Evolutionary conservation across 495 filamentous ascomycete genomes (phyloP), one percentile per base, ranked within the genome.

Genomic region (Letharia lupina): DNA sequence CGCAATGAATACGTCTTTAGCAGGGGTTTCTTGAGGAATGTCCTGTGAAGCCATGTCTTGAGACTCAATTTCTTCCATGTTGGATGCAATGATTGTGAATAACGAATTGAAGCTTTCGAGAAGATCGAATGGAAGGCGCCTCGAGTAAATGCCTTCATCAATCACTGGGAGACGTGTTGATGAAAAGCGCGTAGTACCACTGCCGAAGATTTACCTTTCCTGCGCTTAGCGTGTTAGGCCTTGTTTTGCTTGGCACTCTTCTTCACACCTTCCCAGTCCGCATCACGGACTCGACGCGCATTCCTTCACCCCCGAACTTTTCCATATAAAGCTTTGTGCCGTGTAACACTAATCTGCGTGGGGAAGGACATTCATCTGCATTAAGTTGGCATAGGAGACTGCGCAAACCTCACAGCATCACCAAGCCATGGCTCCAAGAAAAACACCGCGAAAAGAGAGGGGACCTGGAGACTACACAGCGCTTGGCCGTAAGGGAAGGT

Each of bases 1-100:
- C 44, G 90, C 84, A 72, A 91, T 83, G 81, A 96, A 91, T 73
- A 87, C 76, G 67, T 81, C 75, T 68, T 79, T 69, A 18, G 80
- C 66, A 59, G 86, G 78, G 2, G 86, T 82, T 71, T 89, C 86
- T 71, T 84, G 76, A 56, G 74, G 72, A 50, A 82, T 44, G 67
- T 76, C 72, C 70, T 73, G 77, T 20, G 83, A 77, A 65, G 78
- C 72, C 64, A 75, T 71, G 62, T 77, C 81, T 68, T 82, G 50
- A 13, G 28, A 18, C 5, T 33, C 3, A 18, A 77, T 77, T 82
- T 85, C 52, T 40, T 68, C 65, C 35, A 33, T 42, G 50, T 39
- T 44, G 33, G 23, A 15, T 35, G 35, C 39, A 10, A n/a, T 15
- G 20, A 65, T 4, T 4, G 60, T 3, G 5, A 28, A 18, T 39